Evolutionary conservation across 257 asterid species (phyloP).

Genomic region (Linaria vulgaris): DNA sequence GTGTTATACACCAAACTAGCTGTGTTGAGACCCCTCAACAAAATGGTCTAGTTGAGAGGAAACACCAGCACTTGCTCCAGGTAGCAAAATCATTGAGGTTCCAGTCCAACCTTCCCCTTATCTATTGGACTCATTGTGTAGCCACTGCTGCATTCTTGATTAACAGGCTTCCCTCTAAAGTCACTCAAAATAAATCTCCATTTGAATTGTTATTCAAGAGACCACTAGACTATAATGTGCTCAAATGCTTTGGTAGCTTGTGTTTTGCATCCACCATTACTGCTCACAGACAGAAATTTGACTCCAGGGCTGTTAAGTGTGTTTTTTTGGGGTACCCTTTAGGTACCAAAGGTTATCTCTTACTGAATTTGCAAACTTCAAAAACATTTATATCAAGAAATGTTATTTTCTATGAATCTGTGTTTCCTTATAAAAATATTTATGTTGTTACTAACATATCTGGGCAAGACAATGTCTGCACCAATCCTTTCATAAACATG

Average conservation of each 20-base stretch:
- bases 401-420: not conserved
- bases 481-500: too few relatives aligned
- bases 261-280: not conserved
- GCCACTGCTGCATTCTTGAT: not conserved
- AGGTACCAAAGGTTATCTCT: not conserved
- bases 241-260: not conserved
- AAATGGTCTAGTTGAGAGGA: not conserved
- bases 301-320: not conserved
- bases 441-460: too few relatives aligned
- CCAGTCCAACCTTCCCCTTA: not conserved
- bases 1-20: not conserved
- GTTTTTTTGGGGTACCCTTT: not conserved
- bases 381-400: not conserved
- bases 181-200: not conserved
- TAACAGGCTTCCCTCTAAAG: not conserved
- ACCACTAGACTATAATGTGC: not conserved
- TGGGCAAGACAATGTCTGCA: too few relatives aligned
- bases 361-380: not conserved
- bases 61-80: not conserved
- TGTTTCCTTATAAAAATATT: not conserved
- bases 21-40: not conserved
- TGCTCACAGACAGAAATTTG: not conserved
- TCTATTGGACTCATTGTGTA: not conserved
- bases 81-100: not conserved
- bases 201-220: not conserved